Conservation (phyloP, 331 rosid species). For the Spiraea crenata region DNA sequence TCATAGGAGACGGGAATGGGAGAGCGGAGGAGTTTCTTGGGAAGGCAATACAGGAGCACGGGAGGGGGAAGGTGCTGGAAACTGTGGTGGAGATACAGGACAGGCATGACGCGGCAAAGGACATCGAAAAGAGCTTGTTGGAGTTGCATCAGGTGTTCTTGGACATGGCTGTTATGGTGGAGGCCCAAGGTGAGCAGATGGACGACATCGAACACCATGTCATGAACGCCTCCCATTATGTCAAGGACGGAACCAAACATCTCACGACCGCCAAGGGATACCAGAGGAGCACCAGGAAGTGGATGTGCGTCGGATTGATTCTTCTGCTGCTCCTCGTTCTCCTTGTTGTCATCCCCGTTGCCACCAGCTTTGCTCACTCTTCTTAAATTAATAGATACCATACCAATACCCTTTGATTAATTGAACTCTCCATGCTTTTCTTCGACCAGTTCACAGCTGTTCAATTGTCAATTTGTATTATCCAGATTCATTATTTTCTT, state of each 20-base stretch:
- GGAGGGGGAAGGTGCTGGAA: conserved; percentile 75
- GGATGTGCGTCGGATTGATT: conserved; percentile 66
- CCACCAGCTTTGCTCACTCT: conserved; percentile 59
- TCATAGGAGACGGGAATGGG: conserved; percentile 43
- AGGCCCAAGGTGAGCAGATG: conserved; percentile 90
- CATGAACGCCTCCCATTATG: conserved; percentile 61
- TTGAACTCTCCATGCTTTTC: no score
- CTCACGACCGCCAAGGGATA: conserved; percentile 52
- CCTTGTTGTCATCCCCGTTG: conserved; percentile 58
- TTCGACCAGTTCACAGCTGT: no score
- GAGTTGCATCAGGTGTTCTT: conserved; percentile 86
- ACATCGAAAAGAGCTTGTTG: conserved; percentile 67
- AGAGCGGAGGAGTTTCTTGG: conserved; percentile 59
- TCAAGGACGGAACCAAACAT: conserved; percentile 66
- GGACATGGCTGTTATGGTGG: conserved; percentile 99
- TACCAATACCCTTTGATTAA: no score
- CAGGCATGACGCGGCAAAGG: conserved; percentile 73
- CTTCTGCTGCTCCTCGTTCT: conserved; percentile 55
- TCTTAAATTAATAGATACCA: not conserved
- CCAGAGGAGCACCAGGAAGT: conserved; percentile 69
- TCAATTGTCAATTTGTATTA: no score
- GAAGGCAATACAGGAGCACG: conserved; percentile 67
- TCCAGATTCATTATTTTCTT: no score
- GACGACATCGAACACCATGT: conserved; percentile 92
- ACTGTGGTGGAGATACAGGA: conserved; percentile 91